Conservation (phyloP, 208 protist genomes). For the Acanthamoeba culbertsoni region DNA sequence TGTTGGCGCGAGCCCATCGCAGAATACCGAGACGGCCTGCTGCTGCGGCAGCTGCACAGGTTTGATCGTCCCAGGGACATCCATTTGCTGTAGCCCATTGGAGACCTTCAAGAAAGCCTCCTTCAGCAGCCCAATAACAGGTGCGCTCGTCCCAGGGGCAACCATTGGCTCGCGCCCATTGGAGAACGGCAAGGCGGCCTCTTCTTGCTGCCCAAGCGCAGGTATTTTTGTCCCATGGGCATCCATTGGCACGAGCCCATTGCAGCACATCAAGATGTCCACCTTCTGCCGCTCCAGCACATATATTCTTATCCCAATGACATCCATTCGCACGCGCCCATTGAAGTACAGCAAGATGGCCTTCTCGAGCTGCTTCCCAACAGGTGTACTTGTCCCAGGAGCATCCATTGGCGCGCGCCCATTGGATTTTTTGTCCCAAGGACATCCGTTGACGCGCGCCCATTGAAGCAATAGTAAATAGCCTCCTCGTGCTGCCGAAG, state of each 20-base stretch:
- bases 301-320: neutral
- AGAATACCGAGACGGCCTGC: no score
- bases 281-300: neutral
- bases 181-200: no score
- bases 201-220: no score
- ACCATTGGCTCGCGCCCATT: no score
- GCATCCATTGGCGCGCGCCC: neutral
- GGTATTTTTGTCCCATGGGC: no score
- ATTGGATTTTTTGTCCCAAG: neutral
- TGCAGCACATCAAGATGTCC: neutral
- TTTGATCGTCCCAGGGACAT: no score
- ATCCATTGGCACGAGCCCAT: neutral
- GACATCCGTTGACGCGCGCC: neutral
- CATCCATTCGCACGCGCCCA: neutral
- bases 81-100: neutral
- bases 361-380: neutral
- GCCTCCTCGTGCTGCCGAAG: neutral
- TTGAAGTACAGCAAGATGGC: no score
- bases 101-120: no score
- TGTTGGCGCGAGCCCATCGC: neutral
- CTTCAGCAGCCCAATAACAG: no score
- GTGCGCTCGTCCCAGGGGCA: no score
- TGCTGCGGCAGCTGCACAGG: no score
- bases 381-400: neutral
- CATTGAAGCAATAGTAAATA: neutral